phyloP scores from a whole-genome alignment of 345 rosid genomes.

The Psidium friedrichsthalianum region DNA sequence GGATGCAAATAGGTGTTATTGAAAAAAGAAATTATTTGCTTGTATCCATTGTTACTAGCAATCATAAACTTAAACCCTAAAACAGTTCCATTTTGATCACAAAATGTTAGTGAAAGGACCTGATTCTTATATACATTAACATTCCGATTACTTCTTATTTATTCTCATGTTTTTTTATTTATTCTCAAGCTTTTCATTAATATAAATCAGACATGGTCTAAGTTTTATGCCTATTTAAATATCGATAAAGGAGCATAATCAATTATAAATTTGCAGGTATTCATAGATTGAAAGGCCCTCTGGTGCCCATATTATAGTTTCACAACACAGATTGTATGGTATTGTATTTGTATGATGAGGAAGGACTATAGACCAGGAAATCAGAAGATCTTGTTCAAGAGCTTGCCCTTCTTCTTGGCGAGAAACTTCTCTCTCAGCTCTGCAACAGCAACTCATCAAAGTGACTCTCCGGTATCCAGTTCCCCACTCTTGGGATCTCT shows the following conservation, averaged over 20 bases:
- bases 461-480: conserved; percentile 42
- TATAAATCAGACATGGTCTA: not conserved
- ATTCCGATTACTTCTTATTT: not conserved
- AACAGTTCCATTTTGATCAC: not conserved
- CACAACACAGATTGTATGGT: not conserved
- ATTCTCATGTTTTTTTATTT: not conserved
- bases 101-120: not conserved
- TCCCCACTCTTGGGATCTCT: conserved; percentile 36
- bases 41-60: too few relatives aligned
- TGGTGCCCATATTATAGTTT: not conserved
- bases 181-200: not conserved
- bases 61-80: too few relatives aligned
- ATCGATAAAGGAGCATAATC: not conserved
- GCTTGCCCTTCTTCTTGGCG: not conserved
- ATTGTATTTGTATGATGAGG: not conserved
- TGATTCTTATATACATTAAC: not conserved
- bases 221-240: not conserved
- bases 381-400: not conserved
- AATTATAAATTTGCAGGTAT: not conserved
- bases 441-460: conserved; percentile 7
- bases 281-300: not conserved
- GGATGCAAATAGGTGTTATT: too few relatives aligned
- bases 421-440: not conserved
- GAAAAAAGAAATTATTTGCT: too few relatives aligned
- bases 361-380: not conserved